Evolutionary conservation across 2,329 filamentous ascomycete species (phyloP).

Genomic region (Alternaria novae-zelandiae): DNA sequence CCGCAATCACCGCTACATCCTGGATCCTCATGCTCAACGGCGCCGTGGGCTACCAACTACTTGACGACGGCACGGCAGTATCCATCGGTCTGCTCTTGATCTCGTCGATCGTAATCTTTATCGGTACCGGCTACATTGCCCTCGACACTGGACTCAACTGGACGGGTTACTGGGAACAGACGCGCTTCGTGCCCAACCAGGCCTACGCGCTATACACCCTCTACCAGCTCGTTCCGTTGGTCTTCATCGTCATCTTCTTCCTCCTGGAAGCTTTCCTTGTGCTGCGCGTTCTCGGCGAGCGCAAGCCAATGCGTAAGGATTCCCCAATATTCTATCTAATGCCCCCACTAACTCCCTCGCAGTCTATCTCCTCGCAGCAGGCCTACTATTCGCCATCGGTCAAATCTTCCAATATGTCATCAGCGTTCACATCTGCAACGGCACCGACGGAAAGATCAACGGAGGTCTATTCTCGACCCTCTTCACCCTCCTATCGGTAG

Average conservation of each 20-base stretch:
- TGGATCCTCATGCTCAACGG: conserved; percentile 95
- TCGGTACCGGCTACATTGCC: conserved; percentile 94
- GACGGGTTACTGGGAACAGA: conserved; percentile 75
- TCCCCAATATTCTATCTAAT: background rate
- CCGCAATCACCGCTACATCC: conserved; percentile 82
- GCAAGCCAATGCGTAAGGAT: conserved; percentile 81
- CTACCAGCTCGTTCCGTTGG: conserved; percentile 85
- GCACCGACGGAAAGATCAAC: conserved; percentile 84
- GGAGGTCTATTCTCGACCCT: conserved; percentile 91
- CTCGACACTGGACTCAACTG: conserved; percentile 90
- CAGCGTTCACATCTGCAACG: conserved; percentile 87
- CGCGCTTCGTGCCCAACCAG: conserved; percentile 60
- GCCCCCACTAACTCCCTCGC: conserved; percentile 22
- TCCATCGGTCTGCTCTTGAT: conserved; percentile 77
- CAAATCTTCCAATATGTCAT: conserved; percentile 97
- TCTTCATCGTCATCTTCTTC: conserved; percentile 90
- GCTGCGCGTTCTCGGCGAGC: conserved; percentile 83
- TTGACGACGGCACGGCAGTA: conserved; percentile 89
- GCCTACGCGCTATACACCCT: conserved; percentile 90
- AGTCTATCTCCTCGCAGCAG: conserved; percentile 78
- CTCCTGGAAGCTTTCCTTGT: conserved; percentile 84
- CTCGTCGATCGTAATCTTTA: conserved; percentile 75
- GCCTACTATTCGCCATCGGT: conserved; percentile 83
- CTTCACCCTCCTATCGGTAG: conserved; percentile 85
- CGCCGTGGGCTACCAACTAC: conserved; percentile 87